Conservation (phyloP, 345 rosid genomes). For the Laguncularia racemosa region DNA sequence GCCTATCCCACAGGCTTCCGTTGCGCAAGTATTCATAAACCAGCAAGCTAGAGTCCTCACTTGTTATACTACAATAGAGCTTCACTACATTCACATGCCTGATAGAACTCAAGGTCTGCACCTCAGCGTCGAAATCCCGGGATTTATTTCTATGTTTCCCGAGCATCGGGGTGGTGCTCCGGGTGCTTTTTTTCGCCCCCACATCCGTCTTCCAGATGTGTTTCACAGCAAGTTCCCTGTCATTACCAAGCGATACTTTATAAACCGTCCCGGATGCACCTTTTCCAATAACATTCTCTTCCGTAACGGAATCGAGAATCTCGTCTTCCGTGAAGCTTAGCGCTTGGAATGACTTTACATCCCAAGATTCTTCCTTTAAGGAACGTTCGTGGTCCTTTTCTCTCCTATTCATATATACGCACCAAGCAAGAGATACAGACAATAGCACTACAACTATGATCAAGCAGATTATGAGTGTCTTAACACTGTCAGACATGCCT, state of each 20-base stretch:
- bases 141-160: constrained; percentile 23
- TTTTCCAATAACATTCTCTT: constrained; percentile 17
- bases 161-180: constrained; percentile 60
- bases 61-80: constrained; percentile 18
- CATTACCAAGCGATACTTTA: constrained; percentile 9
- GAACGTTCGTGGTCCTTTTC: constrained; percentile 8
- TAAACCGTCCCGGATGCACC: constrained; percentile 20
- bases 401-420: constrained; percentile 1
- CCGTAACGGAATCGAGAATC: constrained; percentile 18
- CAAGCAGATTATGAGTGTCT: constrained; percentile 12
- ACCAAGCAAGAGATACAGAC: constrained; percentile 4
- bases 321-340: constrained; percentile 23
- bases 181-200: constrained; percentile 18
- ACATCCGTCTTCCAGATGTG: constrained; percentile 28
- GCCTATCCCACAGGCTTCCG: constrained; percentile 22
- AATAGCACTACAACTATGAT: constrained; percentile 5
- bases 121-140: constrained; percentile 16
- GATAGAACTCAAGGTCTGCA: constrained; percentile 18
- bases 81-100: constrained; percentile 20
- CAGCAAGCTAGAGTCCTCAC: constrained; percentile 20
- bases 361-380: constrained; percentile 19
- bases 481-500: constrained; percentile 3
- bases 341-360: constrained; percentile 15
- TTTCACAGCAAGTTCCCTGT: constrained; percentile 15
- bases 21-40: constrained; percentile 18